These are phyloP conservation scores for Trichoderma asperelloides DNA, from an alignment of 495 filamentous ascomycete genomes.

Conservation along the genomic window DNA sequence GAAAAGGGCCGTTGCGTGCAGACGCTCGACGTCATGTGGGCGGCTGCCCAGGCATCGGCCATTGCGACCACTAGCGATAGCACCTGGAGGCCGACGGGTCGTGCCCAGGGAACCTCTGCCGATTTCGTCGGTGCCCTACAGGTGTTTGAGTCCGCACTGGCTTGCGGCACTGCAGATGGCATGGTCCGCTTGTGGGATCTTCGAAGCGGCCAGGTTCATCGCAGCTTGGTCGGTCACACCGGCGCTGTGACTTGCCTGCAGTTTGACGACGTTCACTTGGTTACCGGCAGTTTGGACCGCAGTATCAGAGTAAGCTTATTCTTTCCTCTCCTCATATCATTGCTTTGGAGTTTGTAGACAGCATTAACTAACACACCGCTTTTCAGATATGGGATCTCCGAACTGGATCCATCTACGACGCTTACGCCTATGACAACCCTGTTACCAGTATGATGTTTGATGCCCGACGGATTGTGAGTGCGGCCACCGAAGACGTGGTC, in stretches of 20 bases:
- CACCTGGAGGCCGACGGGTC: constrained; percentile 46
- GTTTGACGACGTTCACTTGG: constrained; percentile 91
- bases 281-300: constrained; percentile 88
- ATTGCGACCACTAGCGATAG: constrained; percentile 45
- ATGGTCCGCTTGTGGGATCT: constrained; percentile 98
- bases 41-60: constrained; percentile 81
- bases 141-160: constrained; percentile 92
- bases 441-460: constrained; percentile 99
- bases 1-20: constrained; percentile 93
- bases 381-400: constrained; percentile 95
- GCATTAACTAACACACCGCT: constrained; percentile 13
- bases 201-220: constrained; percentile 88
- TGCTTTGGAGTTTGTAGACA: not conserved
- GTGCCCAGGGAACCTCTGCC: constrained; percentile 51
- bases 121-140: constrained; percentile 95
- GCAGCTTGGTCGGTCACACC: constrained; percentile 92
- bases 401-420: constrained; percentile 91
- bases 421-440: constrained; percentile 88
- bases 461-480: constrained; percentile 77
- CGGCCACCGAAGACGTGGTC: constrained; percentile 82
- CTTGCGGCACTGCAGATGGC: constrained; percentile 96
- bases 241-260: constrained; percentile 91
- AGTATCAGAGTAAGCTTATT: constrained; percentile 74
- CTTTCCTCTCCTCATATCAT: not conserved
- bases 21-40: constrained; percentile 98